Evolutionary conservation across 805 yeast genomes (phyloP).

Genomic region (Clavispora phyllophila): DNA sequence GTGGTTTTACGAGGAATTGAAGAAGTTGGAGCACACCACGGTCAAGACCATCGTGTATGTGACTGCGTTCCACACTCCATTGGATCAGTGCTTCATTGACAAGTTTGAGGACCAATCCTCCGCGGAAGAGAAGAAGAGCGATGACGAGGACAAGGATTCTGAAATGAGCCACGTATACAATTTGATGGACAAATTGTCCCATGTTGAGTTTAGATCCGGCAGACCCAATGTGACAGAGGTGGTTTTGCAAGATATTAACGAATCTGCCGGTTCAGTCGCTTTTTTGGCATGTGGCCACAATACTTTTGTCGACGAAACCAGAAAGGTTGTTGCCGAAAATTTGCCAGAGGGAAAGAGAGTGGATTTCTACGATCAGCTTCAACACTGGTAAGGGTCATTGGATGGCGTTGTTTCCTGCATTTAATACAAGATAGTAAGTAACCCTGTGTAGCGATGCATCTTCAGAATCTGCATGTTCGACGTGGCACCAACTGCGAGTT

Average conservation of each 20-base stretch:
- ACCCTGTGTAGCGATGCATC: no score
- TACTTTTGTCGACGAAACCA: constrained; percentile 49
- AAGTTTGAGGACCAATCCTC: constrained; percentile 3
- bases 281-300: constrained; percentile 64
- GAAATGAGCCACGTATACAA: not conserved
- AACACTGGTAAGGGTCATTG: constrained; percentile 47
- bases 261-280: constrained; percentile 36
- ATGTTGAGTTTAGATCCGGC: constrained; percentile 40
- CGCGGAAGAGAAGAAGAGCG: constrained; percentile 13
- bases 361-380: constrained; percentile 71
- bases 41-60: constrained; percentile 37
- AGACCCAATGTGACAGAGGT: constrained; percentile 36
- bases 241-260: constrained; percentile 31
- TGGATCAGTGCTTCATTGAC: constrained; percentile 13
- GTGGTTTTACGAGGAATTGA: constrained; percentile 37
- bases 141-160: constrained; percentile 7
- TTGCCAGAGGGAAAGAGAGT: constrained; percentile 44
- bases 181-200: constrained; percentile 23
- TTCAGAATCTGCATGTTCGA: no score
- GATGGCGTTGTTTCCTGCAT: not conserved
- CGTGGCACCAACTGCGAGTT: no score
- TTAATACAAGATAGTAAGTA: not conserved
- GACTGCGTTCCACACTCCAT: constrained; percentile 13
- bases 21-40: constrained; percentile 25
- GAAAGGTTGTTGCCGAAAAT: constrained; percentile 42